Base-by-base conservation (phyloP, 163 green algal species). In the Botryococcus braunii region DNA sequence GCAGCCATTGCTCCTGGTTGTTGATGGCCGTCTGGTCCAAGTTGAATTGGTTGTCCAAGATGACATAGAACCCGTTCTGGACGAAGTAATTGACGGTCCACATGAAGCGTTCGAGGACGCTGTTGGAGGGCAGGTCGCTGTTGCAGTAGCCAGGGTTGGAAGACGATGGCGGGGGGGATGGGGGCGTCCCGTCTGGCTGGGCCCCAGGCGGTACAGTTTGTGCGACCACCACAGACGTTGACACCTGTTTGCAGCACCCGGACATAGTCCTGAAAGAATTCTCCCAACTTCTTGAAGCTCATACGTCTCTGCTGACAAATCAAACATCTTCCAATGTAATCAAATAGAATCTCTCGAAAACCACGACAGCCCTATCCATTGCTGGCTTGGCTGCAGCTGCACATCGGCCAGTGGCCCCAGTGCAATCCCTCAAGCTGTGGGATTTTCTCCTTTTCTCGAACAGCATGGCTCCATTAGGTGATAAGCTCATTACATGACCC, bases 1-100 rank as follows among this genome's bases (percentile, higher is more conserved):
- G 62, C 25, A 75, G 63, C 70, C 70, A 75, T n/a, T 52, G 55
- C 23, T 62, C 27, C 52, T 69, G 65, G 56, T 75, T 60, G 38
- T 71, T 39, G 35, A 61, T 64, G 49, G 49, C 72, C 21, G 62
- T 78, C 57, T 65, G 67, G 62, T 78, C 72, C n/a, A 78, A 35
- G 63, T 78, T 78, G 72, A 78, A 72, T 68, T 81, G 76, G 68
- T 82, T 79, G 68, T 82, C 76, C 31, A 82, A 69, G 25, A 82
- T 47, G 7, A 82, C 36, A 37, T 82, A 82, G 50, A 82, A 79
- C 67, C 69, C 65, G 31, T 79, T 76, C 27, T 41, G 31, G 11
- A 72, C 59, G 2, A 78, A 60, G 63, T 72, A 79, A 34, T 73
- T 47, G 27, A 74, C 76, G 0, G 65, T 49, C 31, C 40, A 82